Percentiles rank a stretch among this genome's conserved stretches.
Conservation (phyloP, 768 basidiomycete genomes). For the Kwoniella botswanensis region DNA sequence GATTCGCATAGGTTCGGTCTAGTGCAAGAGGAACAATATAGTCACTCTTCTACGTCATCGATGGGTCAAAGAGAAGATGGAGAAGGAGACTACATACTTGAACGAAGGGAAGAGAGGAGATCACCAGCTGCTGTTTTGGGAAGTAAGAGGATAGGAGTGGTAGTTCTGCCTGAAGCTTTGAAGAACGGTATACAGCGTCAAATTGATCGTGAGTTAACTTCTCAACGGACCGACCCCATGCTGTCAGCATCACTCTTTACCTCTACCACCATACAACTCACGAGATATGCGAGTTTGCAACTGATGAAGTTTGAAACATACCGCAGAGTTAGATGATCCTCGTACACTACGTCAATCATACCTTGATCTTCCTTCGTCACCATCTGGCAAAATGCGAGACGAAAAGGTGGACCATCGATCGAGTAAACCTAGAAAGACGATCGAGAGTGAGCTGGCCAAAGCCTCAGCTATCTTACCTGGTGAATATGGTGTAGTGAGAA, state of each 20-base stretch:
- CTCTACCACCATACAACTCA: background rate
- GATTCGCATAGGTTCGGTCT: background rate
- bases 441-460: conserved; percentile 40
- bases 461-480: conserved; percentile 51
- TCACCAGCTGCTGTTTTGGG: conserved; percentile 85
- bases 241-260: background rate
- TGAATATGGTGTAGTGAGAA: conserved; percentile 53
- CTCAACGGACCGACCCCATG: background rate
- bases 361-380: conserved; percentile 16
- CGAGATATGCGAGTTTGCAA: background rate
- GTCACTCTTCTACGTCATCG: background rate
- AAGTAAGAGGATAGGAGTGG: conserved; percentile 71
- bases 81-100: conserved; percentile 19
- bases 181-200: conserved; percentile 69
- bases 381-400: conserved; percentile 15
- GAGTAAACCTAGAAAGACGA: conserved; percentile 27
- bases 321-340: conserved; percentile 23
- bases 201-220: conserved; percentile 61
- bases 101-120: conserved; percentile 61
- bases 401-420: conserved; percentile 28
- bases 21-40: background rate
- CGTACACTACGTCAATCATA: conserved; percentile 24
- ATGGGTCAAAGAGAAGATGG: background rate
- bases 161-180: conserved; percentile 75
- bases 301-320: background rate